Evolutionary conservation across 805 yeast species (phyloP).

Genomic region (Clavispora vitiphila): DNA sequence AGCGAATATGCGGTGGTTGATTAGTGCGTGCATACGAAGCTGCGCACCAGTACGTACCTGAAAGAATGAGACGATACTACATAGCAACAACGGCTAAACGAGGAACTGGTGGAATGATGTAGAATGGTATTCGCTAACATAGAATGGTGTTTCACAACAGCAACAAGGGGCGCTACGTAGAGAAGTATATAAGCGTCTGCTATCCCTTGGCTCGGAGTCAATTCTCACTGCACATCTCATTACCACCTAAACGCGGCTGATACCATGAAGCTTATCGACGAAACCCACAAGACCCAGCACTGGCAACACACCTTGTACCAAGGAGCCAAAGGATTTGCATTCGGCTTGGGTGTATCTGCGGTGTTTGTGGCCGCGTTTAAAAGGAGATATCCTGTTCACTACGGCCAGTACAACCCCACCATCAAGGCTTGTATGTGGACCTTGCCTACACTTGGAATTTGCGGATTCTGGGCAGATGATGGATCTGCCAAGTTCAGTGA

Average conservation of each 20-base stretch:
- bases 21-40: background rate
- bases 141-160: background rate
- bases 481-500: constrained; percentile 66
- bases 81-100: background rate
- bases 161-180: background rate
- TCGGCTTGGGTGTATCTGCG: constrained; percentile 55
- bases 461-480: constrained; percentile 65
- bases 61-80: background rate
- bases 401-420: constrained; percentile 30
- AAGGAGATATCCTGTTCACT: constrained; percentile 39
- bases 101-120: background rate
- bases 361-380: constrained; percentile 44
- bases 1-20: background rate
- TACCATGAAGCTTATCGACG: constrained; percentile 61
- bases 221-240: background rate
- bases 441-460: constrained; percentile 59
- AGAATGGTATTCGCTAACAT: background rate
- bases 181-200: background rate
- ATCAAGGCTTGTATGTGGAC: constrained; percentile 61
- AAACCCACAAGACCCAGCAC: constrained; percentile 66
- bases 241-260: background rate
- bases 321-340: constrained; percentile 53
- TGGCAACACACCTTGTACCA: constrained; percentile 53
- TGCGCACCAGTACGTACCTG: background rate
- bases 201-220: background rate